These are phyloP conservation scores for Colletotrichum lentis DNA, from an alignment of 2,329 filamentous ascomycete species.

Conservation along the genomic window DNA sequence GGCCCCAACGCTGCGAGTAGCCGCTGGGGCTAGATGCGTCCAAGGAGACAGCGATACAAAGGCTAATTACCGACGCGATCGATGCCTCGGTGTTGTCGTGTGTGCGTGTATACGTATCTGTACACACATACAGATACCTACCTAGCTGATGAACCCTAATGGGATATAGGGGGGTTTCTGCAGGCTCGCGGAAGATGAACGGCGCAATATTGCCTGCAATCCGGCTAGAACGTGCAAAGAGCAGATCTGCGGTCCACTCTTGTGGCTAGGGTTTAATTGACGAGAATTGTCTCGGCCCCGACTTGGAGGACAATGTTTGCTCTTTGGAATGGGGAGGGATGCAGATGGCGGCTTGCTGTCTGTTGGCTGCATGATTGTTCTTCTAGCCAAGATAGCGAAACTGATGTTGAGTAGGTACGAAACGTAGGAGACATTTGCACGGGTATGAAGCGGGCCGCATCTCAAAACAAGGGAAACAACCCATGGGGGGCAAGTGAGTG, in stretches of 20 bases:
- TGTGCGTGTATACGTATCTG: too few relatives aligned
- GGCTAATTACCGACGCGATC: constrained; percentile 21
- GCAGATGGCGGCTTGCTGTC: background rate
- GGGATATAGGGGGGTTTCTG: constrained; percentile 25
- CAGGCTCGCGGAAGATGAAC: constrained; percentile 6
- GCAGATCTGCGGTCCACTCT: constrained; percentile 26
- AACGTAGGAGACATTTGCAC: background rate
- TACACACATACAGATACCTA: background rate
- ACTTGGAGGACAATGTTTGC: background rate
- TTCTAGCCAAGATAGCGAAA: background rate
- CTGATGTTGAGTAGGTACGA: background rate
- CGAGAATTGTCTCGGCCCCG: constrained; percentile 16
- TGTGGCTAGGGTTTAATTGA: constrained; percentile 5
- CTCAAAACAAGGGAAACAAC: too few relatives aligned
- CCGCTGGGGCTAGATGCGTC: constrained; percentile 22
- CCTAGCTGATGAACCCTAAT: too few relatives aligned
- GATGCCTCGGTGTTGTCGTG: constrained; percentile 1
- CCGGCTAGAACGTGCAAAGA: constrained; percentile 22
- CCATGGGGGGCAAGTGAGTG: background rate
- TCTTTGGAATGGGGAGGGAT: constrained; percentile 6
- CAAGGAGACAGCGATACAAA: constrained; percentile 1
- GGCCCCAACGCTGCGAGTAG: constrained; percentile 20
- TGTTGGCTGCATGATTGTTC: background rate
- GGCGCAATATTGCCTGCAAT: constrained; percentile 11
- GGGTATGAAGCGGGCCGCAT: background rate